Conservation (phyloP, 495 filamentous ascomycete species). For the Tuber borchii region DNA sequence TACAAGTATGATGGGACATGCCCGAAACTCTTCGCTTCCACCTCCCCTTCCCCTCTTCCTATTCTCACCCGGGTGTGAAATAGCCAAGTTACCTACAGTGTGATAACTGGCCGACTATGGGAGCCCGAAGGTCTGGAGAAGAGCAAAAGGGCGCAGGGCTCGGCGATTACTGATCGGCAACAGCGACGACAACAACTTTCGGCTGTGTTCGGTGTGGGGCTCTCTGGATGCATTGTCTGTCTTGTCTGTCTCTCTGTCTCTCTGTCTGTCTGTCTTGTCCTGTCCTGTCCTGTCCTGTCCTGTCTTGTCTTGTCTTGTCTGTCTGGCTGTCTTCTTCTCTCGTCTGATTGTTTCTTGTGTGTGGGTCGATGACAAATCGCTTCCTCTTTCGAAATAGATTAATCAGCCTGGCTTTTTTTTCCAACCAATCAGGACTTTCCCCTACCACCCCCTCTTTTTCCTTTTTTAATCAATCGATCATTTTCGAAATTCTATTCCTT, state of each 20-base stretch:
- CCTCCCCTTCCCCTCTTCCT: not conserved
- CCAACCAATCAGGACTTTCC: not conserved
- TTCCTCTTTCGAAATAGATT: not conserved
- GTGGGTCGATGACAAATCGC: slow-evolving; percentile 4
- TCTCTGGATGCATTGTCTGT: not conserved
- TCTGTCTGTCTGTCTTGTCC: not conserved
- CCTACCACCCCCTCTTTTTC: not conserved
- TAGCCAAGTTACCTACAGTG: not conserved
- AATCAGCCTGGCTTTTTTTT: slow-evolving; percentile 1
- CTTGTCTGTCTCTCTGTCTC: not conserved
- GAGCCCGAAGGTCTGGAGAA: not conserved
- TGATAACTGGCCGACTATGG: not conserved
- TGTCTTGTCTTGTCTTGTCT: not conserved
- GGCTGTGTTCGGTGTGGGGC: not conserved
- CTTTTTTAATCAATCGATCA: not conserved
- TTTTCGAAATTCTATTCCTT: not conserved
- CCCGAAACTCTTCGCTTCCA: not conserved
- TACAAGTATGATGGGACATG: not conserved
- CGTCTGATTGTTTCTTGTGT: not conserved
- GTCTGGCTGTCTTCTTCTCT: not conserved
- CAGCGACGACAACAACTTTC: not conserved
- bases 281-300: no score
- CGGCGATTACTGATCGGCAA: slow-evolving; percentile 3
- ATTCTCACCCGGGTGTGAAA: not conserved
- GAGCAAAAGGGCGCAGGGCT: not conserved